These are phyloP conservation scores for Rhodocollybia butyracea DNA, from an alignment of 768 basidiomycete species.

Conservation along the genomic window DNA sequence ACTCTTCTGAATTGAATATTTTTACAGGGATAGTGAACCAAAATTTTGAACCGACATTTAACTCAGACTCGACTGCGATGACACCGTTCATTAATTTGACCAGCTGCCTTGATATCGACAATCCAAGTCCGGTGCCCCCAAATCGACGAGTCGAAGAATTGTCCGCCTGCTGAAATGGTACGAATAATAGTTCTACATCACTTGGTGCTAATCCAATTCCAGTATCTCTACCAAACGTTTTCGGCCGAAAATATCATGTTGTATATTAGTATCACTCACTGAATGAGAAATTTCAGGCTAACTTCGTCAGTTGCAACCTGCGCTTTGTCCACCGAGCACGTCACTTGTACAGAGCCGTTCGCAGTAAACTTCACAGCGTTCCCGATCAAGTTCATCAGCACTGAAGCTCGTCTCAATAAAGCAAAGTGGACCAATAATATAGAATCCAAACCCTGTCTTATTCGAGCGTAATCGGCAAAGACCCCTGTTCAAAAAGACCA, in stretches of 20 bases:
- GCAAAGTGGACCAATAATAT: not conserved
- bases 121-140: slow-evolving; percentile 74
- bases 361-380: slow-evolving; percentile 77
- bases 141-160: slow-evolving; percentile 74
- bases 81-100: slow-evolving; percentile 76
- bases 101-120: slow-evolving; percentile 71
- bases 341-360: slow-evolving; percentile 59
- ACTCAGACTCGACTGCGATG: slow-evolving; percentile 66
- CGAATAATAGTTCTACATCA: slow-evolving; percentile 66
- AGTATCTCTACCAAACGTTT: slow-evolving; percentile 46
- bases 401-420: slow-evolving; percentile 25
- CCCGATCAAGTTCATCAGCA: slow-evolving; percentile 74
- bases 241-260: not conserved
- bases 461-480: slow-evolving; percentile 69
- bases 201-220: slow-evolving; percentile 68
- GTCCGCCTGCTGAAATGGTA: slow-evolving; percentile 78
- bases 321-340: slow-evolving; percentile 49
- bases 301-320: slow-evolving; percentile 39
- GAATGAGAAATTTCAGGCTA: slow-evolving; percentile 61
- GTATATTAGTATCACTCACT: slow-evolving; percentile 29
- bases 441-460: slow-evolving; percentile 58
- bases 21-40: slow-evolving; percentile 74
- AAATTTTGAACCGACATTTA: slow-evolving; percentile 63
- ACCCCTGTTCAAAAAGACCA: slow-evolving; percentile 43
- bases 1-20: slow-evolving; percentile 51